Evolutionary conservation across 208 protist genomes (phyloP).

Genomic region (Leishmania lainsoni): DNA sequence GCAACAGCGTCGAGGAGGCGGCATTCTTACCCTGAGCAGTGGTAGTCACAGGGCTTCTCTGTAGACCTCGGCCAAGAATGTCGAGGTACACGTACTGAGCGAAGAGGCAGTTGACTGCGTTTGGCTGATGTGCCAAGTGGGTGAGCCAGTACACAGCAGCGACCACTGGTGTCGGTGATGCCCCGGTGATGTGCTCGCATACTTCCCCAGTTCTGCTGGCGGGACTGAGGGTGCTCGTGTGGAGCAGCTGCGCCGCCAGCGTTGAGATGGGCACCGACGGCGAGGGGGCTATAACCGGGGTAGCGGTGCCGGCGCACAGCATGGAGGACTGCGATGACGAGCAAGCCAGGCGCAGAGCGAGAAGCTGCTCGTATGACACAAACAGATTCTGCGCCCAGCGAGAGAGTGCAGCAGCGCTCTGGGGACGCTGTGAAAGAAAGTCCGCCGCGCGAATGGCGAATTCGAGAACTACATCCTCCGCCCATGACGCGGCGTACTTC

Average conservation of each 20-base stretch:
- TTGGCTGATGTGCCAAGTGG: constrained; percentile 3
- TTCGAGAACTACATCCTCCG: constrained; percentile 8
- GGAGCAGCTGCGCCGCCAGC: constrained; percentile 4
- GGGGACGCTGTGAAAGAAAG: not conserved
- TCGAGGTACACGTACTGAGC: constrained; percentile 17
- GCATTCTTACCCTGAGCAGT: not conserved
- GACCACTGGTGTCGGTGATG: constrained; percentile 1
- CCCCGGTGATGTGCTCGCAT: not conserved
- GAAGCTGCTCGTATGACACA: constrained; percentile 13
- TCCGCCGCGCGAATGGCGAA: constrained; percentile 1
- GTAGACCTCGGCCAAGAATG: not conserved
- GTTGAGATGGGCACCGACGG: not conserved
- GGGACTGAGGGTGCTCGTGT: not conserved
- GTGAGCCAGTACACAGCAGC: constrained; percentile 14
- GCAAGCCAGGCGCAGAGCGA: constrained; percentile 4
- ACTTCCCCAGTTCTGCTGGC: not conserved
- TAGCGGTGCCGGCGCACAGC: not conserved
- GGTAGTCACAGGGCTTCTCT: not conserved
- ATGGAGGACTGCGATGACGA: not conserved
- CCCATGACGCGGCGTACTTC: not conserved
- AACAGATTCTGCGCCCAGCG: constrained; percentile 13
- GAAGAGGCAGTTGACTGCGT: constrained; percentile 12
- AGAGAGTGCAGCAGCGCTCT: not conserved
- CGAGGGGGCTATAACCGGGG: not conserved
- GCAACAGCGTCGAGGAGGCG: not conserved